Conservation (phyloP, 163 green algal genomes). For the Scenedesmus sp. region DNA sequence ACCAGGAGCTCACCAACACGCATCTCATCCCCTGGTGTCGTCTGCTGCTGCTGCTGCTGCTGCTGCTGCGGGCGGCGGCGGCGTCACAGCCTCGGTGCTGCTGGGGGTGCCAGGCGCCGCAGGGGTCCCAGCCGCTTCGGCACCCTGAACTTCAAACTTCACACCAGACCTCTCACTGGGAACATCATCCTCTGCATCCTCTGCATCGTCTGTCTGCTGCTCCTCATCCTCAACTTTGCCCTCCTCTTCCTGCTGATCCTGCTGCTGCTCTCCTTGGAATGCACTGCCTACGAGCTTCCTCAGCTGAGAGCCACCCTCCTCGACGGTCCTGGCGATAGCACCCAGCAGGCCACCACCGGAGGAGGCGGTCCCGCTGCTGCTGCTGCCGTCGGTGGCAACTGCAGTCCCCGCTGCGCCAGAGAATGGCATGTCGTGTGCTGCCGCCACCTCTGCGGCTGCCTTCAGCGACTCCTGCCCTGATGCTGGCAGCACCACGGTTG, state of each 20-base stretch:
- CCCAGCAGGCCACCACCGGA: neutral
- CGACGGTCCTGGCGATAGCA: neutral
- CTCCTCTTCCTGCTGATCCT: neutral
- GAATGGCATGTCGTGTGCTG: neutral
- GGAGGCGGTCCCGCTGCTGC: neutral
- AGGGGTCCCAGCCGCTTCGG: neutral
- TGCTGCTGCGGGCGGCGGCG: neutral
- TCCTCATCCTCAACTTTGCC: neutral
- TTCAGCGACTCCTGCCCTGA: neutral
- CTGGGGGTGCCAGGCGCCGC: neutral
- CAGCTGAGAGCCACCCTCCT: neutral
- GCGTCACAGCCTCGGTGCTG: neutral
- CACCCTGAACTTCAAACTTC: conserved; percentile 24
- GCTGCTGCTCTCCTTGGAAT: neutral
- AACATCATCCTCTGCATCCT: neutral
- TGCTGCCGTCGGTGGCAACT: neutral
- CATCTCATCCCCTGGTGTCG: neutral
- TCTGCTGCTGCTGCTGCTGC: neutral
- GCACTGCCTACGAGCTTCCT: neutral
- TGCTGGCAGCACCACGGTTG: neutral
- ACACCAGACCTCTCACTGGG: neutral
- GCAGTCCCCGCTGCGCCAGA: neutral
- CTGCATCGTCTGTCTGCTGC: neutral
- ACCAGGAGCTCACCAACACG: neutral
- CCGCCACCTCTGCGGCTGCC: neutral